Base-by-base conservation (phyloP, 306 rosid species). In the Gastrolobium villosum region DNA sequence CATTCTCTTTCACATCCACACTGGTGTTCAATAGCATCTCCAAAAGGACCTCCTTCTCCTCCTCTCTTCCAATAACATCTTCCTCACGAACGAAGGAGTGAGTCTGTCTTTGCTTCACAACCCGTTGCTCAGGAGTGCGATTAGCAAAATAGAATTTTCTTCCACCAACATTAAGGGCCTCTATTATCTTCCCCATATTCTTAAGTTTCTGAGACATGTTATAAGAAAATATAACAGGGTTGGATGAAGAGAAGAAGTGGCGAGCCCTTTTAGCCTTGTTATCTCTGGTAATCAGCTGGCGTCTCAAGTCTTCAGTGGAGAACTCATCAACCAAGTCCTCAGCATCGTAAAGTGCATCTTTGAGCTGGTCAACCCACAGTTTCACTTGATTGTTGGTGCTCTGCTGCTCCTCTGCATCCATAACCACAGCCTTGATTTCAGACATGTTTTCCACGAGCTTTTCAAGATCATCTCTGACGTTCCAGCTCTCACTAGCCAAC, bases 51-150 rank as follows among this genome's bases (percentile, higher is more conserved):
- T 36, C 35, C 70, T 59, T 69, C 5, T 78, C 71, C 10, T 15
- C 7, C 10, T 78, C 76, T 48, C 70, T 46, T 52, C 81, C 81
- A 15, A 77, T 53, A 53, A 49, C 72, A 3, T 73, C 31, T 0
- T 55, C 66, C 3, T 53, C 74, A 1, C 10, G 9, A 0, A 10
- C 1, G n/a, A n/a, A 74, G 7, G 68, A 45, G 0, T 43, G 46
- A n/a, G 45, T 74, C 9, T 45, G n/a, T 57, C 56, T 62, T 48
- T 46, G 31, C 8, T 3, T 10, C 8, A 3, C 6, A 68, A 36
- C 35, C 15, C 26, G 26, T 20, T 20, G 26, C 26, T 44, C 20
- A 64, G n/a, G 40, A 2, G 40, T 4, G 40, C 56, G 28, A 30
- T 28, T 66, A 2, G 72, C 30, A 45, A 73, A 73, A 14, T 41